Conservation (phyloP, 306 rosid species). For the Castanea sativa region DNA sequence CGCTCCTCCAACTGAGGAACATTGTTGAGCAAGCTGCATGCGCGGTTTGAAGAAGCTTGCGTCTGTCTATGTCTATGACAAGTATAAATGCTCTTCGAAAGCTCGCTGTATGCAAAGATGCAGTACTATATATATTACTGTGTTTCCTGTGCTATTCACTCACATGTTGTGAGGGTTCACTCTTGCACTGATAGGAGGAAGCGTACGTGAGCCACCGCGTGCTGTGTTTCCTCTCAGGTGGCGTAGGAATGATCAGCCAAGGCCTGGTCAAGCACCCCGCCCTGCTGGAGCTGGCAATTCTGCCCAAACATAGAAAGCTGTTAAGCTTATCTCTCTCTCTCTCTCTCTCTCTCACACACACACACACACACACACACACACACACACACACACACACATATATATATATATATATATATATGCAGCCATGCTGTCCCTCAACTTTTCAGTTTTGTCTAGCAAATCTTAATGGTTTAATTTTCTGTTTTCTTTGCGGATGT, state of each 20-base stretch:
- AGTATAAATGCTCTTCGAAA: conserved; percentile 71
- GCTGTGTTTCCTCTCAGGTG: conserved; percentile 56
- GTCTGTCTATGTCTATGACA: conserved; percentile 50
- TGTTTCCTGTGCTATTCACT: conserved; percentile 94
- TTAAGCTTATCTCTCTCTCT: neutral
- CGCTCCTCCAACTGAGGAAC: conserved; percentile 87
- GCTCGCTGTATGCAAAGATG: conserved; percentile 81
- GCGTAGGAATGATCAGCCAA: conserved; percentile 76
- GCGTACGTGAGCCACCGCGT: conserved; percentile 63
- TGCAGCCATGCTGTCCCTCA: neutral
- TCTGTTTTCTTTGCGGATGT: neutral
- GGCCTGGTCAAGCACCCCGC: conserved; percentile 69
- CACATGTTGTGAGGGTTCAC: conserved; percentile 92
- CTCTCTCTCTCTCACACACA: too few species aligned
- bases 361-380: too few species aligned
- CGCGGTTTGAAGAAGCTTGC: conserved; percentile 85
- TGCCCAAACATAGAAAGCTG: conserved; percentile 30
- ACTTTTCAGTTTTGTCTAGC: conserved; percentile 11
- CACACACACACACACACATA: too few species aligned
- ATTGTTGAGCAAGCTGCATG: conserved; percentile 91
- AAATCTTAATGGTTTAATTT: neutral
- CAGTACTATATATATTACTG: conserved; percentile 46
- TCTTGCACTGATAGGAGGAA: conserved; percentile 81
- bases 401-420: too few species aligned
- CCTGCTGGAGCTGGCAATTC: conserved; percentile 50